These are phyloP conservation scores for Calonectria naviculata DNA, from an alignment of 2,329 filamentous ascomycete genomes.

Conservation along the genomic window DNA sequence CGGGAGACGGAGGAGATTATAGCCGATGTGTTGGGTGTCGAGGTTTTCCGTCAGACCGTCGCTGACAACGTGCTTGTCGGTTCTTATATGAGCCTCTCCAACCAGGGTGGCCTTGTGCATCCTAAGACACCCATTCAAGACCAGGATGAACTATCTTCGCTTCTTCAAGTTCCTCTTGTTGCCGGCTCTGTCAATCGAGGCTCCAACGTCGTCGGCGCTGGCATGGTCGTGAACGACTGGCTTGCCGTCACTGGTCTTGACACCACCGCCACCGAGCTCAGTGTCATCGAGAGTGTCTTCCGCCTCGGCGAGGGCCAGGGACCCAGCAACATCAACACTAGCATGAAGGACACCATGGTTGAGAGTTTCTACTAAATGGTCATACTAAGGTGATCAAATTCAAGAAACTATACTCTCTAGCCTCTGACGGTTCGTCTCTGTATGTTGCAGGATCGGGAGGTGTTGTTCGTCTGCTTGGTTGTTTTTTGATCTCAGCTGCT, in stretches of 20 bases:
- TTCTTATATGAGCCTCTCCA: slow-evolving; percentile 95
- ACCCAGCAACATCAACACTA: slow-evolving; percentile 81
- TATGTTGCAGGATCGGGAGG: neutral
- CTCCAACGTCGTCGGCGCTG: slow-evolving; percentile 90
- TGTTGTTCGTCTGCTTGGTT: slow-evolving; percentile 9
- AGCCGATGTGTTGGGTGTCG: slow-evolving; percentile 89
- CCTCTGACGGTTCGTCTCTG: neutral
- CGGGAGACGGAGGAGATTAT: slow-evolving; percentile 99
- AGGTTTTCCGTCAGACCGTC: slow-evolving; percentile 94
- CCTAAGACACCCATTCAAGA: slow-evolving; percentile 97
- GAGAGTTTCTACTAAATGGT: slow-evolving; percentile 91
- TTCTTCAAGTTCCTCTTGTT: slow-evolving; percentile 95
- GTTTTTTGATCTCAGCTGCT: slow-evolving; percentile 20
- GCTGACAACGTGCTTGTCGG: slow-evolving; percentile 97
- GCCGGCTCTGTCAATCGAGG: slow-evolving; percentile 95
- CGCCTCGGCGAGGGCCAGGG: slow-evolving; percentile 88
- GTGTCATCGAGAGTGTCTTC: slow-evolving; percentile 96
- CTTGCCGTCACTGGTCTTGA: slow-evolving; percentile 93
- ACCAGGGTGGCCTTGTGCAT: slow-evolving; percentile 96
- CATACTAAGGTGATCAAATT: neutral
- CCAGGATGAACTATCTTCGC: slow-evolving; percentile 93
- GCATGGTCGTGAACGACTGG: slow-evolving; percentile 79
- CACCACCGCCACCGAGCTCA: slow-evolving; percentile 96
- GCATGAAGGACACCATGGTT: slow-evolving; percentile 97
- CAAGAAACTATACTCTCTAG: neutral